A percentile compares a stretch with the other conserved stretches of the same genome.
phyloP scores from a whole-genome alignment of 2,329 filamentous ascomycete genomes.

The Xylariales sp. region DNA sequence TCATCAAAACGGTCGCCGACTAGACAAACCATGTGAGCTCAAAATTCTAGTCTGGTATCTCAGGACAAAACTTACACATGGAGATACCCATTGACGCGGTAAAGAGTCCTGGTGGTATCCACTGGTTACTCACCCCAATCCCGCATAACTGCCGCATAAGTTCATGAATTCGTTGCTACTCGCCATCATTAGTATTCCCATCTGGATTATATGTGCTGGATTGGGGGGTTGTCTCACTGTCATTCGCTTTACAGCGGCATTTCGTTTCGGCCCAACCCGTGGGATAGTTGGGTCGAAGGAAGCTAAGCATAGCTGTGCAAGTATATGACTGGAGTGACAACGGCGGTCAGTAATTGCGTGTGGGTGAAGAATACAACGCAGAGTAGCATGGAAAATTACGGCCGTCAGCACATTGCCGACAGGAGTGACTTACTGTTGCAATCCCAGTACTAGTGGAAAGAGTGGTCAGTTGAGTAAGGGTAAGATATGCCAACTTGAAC shows the following conservation, averaged over 20 bases:
- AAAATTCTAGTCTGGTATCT: not conserved
- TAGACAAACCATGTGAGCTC: slow-evolving; percentile 9
- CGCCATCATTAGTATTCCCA: slow-evolving; percentile 11
- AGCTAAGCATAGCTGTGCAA: slow-evolving; percentile 52
- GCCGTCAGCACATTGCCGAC: too few species aligned
- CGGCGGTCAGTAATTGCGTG: too few species aligned
- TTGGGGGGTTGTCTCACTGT: slow-evolving; percentile 35
- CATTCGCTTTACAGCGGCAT: slow-evolving; percentile 31
- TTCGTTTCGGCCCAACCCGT: slow-evolving; percentile 35
- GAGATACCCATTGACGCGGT: slow-evolving; percentile 52
- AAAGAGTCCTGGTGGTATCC: slow-evolving; percentile 52
- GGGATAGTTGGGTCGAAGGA: slow-evolving; percentile 52
- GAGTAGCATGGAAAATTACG: too few species aligned
- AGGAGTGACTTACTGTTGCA: too few species aligned
- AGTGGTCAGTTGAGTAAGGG: too few species aligned
- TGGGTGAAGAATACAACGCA: too few species aligned
- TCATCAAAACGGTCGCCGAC: slow-evolving; percentile 46
- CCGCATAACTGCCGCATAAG: slow-evolving; percentile 53
- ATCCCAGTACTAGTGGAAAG: slow-evolving; percentile 53
- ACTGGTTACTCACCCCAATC: slow-evolving; percentile 52
- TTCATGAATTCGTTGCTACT: slow-evolving; percentile 36
- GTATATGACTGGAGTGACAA: too few species aligned
- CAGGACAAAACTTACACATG: slow-evolving; percentile 36
- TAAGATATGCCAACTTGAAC: too few species aligned
- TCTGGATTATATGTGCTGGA: too few species aligned